phyloP scores from a whole-genome alignment of 2,329 filamentous ascomycete genomes.

The Magnaporthiopsis rhizophila region DNA sequence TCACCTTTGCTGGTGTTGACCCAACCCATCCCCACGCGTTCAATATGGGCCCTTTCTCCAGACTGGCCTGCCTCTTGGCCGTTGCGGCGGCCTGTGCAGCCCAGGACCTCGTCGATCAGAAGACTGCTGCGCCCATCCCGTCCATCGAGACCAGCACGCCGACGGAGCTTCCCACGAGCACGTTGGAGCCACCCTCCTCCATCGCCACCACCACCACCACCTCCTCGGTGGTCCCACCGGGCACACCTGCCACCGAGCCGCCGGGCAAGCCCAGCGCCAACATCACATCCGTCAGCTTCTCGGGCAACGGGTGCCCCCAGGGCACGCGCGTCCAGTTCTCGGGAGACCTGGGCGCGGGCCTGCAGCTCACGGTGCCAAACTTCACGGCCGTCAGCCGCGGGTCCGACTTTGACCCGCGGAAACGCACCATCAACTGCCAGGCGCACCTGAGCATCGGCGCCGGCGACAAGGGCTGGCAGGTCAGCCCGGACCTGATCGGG shows the following conservation, averaged over 20 bases:
- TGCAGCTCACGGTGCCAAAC: conserved; percentile 2
- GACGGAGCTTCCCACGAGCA: neutral
- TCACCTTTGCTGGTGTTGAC: no score
- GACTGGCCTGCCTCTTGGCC: neutral
- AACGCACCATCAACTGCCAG: conserved; percentile 39
- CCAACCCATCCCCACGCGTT: neutral
- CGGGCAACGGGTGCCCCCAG: conserved; percentile 36
- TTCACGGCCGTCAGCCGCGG: conserved; percentile 16
- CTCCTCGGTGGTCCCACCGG: no score
- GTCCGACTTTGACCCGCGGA: conserved; percentile 22
- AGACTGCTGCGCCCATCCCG: neutral
- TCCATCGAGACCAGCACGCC: neutral
- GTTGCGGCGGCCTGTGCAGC: neutral
- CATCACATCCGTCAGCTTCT: conserved; percentile 18
- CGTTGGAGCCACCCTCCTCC: neutral
- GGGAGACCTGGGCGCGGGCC: neutral
- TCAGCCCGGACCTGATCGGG: conserved; percentile 35
- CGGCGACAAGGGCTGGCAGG: conserved; percentile 35
- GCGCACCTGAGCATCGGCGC: conserved; percentile 36
- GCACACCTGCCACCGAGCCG: neutral
- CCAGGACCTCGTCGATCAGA: conserved; percentile 1
- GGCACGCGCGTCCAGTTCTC: conserved; percentile 1
- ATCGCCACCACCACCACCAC: neutral
- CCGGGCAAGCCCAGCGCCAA: neutral
- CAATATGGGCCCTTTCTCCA: neutral